These are phyloP conservation scores for Orbilia oligospora DNA, from an alignment of 2,329 filamentous ascomycete species.

Conservation along the genomic window DNA sequence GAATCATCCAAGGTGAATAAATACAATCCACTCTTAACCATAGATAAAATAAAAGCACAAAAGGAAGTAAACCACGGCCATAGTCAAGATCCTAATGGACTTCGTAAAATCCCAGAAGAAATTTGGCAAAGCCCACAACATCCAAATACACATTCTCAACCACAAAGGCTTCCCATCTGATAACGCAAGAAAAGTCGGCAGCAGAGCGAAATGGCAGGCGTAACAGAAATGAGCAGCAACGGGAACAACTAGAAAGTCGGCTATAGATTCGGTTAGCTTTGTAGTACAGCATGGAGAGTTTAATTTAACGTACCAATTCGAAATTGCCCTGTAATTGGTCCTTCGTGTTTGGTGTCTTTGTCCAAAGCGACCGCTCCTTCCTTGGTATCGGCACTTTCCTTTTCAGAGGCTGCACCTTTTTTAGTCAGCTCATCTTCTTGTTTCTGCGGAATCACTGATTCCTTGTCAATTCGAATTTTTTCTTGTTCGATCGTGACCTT, in stretches of 20 bases:
- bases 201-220: slow-evolving; percentile 10
- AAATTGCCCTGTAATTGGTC: not conserved
- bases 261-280: not conserved
- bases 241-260: not conserved
- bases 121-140: slow-evolving; percentile 12
- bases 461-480: not conserved
- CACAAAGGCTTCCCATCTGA: slow-evolving; percentile 17
- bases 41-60: not conserved
- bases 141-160: slow-evolving; percentile 15
- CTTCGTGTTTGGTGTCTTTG: not conserved
- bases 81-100: not conserved
- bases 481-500: too few relatives aligned
- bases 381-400: not conserved
- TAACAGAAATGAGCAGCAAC: not conserved
- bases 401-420: not conserved
- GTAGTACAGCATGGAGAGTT: not conserved
- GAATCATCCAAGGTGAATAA: not conserved
- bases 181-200: not conserved
- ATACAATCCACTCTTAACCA: not conserved
- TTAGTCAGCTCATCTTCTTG: not conserved
- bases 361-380: not conserved
- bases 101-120: slow-evolving; percentile 2
- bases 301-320: not conserved
- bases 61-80: not conserved
- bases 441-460: not conserved